These are phyloP conservation scores for Metschnikowia vanudenii DNA, from an alignment of 805 yeast genomes.

Conservation along the genomic window DNA sequence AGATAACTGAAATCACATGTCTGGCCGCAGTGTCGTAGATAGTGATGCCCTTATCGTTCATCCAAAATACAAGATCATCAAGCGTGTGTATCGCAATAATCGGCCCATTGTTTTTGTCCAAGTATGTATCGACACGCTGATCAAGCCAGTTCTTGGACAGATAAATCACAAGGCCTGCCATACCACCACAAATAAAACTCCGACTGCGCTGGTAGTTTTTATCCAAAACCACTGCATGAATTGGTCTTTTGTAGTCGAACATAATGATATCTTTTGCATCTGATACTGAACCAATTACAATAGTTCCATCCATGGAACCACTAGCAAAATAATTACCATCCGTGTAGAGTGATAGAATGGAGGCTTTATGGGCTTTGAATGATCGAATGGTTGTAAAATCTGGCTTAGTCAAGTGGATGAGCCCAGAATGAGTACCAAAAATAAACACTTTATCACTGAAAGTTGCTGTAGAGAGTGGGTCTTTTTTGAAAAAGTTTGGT, in stretches of 20 bases:
- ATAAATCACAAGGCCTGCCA: slow-evolving; percentile 74
- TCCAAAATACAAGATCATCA: slow-evolving; percentile 73
- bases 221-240: slow-evolving; percentile 82
- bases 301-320: slow-evolving; percentile 92
- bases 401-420: slow-evolving; percentile 64
- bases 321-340: slow-evolving; percentile 79
- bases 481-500: slow-evolving; percentile 63
- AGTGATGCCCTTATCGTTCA: slow-evolving; percentile 77
- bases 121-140: slow-evolving; percentile 62
- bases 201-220: slow-evolving; percentile 60
- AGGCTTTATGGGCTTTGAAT: slow-evolving; percentile 80
- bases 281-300: slow-evolving; percentile 69
- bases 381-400: slow-evolving; percentile 65
- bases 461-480: slow-evolving; percentile 71
- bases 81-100: slow-evolving; percentile 64
- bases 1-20: slow-evolving; percentile 48
- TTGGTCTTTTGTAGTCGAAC: slow-evolving; percentile 81
- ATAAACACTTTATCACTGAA: slow-evolving; percentile 61
- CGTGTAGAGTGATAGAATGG: slow-evolving; percentile 67
- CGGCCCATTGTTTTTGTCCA: slow-evolving; percentile 66
- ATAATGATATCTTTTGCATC: slow-evolving; percentile 67
- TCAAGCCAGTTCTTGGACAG: slow-evolving; percentile 88
- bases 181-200: slow-evolving; percentile 84
- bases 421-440: slow-evolving; percentile 89
- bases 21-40: slow-evolving; percentile 58